Evolutionary conservation across 164 flowering plant species (phyloP), one percentile per base, ranked within the genome.

Genomic region (Vitis riparia): DNA sequence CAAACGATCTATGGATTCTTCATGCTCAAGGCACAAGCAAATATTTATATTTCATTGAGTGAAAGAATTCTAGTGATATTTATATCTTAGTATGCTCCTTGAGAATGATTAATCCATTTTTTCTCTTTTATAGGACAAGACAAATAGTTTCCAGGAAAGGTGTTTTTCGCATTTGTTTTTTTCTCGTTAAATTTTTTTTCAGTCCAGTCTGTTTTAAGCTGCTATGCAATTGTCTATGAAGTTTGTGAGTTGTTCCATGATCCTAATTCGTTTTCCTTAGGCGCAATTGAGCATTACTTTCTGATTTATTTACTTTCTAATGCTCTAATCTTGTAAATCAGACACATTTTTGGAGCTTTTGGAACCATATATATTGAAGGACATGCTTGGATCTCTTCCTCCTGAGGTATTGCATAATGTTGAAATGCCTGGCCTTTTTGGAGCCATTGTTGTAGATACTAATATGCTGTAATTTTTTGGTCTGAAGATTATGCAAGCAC

Each of bases 271-370:
- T 9, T 0, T 57, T 57, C 23, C 27, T 66, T 51, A 3, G 27
- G 17, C 14, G 13, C 59, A 16, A 11, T 49, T 23, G 16, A 15
- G 44, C 11, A 15, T 51, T 30, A 47, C 15, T 59, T 57, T 48
- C 23, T 29, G 9, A 57, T 63, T 65, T 64, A 19, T 64, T 53
- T 49, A 17, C 60, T 61, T 30, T 50, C 55, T 56, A 3, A 55
- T 16, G 59, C 51, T 68, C 19, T 63, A 57, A 53, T 17, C 44
- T 37, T 37, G 5, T 17, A 37, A 9, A 47, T 30, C 29, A 95
- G 99, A 93, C 66, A 90, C 98, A 73, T 95, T 95, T 77, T 81
- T 95, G 90, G 99, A 95, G 89, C 95, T 95, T 77, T 75, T 95
- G 86, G 99, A 95, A 84, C 99, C 98, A 63, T 95, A 95, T 68